Evolutionary conservation across 2,329 filamentous ascomycete species (phyloP).

Genomic region (Aureobasidium lini): DNA sequence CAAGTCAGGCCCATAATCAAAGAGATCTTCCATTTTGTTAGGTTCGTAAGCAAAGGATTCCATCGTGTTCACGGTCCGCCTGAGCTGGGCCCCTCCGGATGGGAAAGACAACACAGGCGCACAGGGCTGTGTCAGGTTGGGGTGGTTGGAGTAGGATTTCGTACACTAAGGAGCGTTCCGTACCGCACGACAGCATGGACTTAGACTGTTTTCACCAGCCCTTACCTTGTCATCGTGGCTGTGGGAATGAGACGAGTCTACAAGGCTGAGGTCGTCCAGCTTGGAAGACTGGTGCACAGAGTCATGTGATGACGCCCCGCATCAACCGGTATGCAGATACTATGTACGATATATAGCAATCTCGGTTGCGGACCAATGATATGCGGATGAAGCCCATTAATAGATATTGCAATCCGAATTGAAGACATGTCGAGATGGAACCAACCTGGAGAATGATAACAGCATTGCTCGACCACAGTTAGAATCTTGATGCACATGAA

Average conservation of each 20-base stretch:
- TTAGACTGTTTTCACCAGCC: neutral
- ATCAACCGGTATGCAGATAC: constrained; percentile 10
- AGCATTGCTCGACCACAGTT: neutral
- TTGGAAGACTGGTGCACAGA: neutral
- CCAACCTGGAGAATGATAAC: neutral
- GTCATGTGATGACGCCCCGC: constrained; percentile 11
- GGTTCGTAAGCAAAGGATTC: constrained; percentile 11
- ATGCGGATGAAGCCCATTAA: neutral
- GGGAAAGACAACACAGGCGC: neutral
- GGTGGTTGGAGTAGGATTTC: neutral
- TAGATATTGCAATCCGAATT: neutral
- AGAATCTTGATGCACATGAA: neutral
- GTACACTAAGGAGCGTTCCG: constrained; percentile 10
- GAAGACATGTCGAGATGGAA: neutral
- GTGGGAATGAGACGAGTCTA: neutral
- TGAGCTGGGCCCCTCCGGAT: neutral
- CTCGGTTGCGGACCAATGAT: neutral
- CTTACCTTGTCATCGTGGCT: constrained; percentile 6
- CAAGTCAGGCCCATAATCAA: constrained; percentile 1
- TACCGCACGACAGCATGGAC: constrained; percentile 6
- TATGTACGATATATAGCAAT: neutral
- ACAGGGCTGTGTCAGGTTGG: constrained; percentile 3
- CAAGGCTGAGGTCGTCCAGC: constrained; percentile 7
- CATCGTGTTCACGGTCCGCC: neutral
- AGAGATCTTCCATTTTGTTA: constrained; percentile 8